Conservation (phyloP, 306 rosid species). For the Argentina anserina region DNA sequence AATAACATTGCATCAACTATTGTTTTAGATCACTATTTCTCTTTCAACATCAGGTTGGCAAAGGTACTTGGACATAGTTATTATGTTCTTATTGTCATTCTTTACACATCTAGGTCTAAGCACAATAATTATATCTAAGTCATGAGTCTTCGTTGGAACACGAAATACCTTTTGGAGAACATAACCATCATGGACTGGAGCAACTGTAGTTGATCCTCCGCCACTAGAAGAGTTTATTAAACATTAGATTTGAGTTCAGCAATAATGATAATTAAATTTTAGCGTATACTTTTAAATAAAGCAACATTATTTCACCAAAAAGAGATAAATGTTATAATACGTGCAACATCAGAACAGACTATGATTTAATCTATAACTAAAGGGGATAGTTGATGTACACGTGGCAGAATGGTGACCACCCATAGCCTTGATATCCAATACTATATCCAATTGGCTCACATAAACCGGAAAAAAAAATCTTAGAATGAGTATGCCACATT, state of each 20-base stretch:
- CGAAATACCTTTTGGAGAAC: constrained; percentile 86
- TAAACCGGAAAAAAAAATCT: background rate
- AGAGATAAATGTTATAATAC: background rate
- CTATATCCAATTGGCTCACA: background rate
- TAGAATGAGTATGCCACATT: background rate
- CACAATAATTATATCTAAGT: background rate
- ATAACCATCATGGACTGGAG: constrained; percentile 97
- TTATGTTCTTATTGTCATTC: too few species aligned
- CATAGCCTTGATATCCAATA: background rate
- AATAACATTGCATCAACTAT: background rate
- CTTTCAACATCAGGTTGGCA: background rate
- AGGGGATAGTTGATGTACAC: background rate
- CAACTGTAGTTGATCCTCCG: constrained; percentile 96
- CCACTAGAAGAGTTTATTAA: constrained; percentile 52
- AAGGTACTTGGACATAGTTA: background rate
- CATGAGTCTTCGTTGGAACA: background rate
- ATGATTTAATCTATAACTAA: background rate
- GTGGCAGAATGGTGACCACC: background rate
- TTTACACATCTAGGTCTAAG: background rate
- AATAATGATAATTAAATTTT: background rate
- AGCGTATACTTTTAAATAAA: background rate
- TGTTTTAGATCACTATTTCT: background rate
- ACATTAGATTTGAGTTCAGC: constrained; percentile 25
- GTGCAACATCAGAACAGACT: background rate
- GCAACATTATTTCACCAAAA: background rate